phyloP scores from a whole-genome alignment of 208 protist genomes.

The Leishmania tarentolae region DNA sequence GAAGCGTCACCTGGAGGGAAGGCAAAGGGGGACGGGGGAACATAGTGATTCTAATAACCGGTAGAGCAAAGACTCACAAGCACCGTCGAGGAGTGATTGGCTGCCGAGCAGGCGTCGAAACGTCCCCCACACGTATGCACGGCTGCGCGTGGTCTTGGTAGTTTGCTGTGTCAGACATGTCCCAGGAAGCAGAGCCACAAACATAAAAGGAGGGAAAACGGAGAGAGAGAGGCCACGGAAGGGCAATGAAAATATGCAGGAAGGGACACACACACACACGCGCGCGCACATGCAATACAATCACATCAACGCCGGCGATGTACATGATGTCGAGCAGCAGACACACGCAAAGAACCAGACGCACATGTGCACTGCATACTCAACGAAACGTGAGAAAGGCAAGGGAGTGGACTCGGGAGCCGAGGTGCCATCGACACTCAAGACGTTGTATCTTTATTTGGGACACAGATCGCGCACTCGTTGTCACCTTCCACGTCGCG shows the following conservation, averaged over 20 bases:
- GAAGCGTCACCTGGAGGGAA: constrained; percentile 32
- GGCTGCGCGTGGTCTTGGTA: constrained; percentile 4
- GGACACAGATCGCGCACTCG: not conserved
- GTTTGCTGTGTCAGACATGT: not conserved
- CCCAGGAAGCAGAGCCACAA: not conserved
- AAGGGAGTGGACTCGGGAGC: not conserved
- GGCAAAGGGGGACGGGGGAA: constrained; percentile 24
- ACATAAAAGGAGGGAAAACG: not conserved
- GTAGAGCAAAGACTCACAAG: not conserved
- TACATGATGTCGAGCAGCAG: not conserved
- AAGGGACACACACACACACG: not conserved
- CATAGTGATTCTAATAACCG: not conserved
- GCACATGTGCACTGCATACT: not conserved
- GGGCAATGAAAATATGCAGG: not conserved
- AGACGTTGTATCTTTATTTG: not conserved
- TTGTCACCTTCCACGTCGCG: not conserved
- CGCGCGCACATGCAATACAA: not conserved
- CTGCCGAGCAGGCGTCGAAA: not conserved
- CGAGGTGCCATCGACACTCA: not conserved
- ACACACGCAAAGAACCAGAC: not conserved
- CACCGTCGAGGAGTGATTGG: not conserved
- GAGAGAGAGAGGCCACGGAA: not conserved
- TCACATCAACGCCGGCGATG: not conserved
- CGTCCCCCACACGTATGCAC: not conserved
- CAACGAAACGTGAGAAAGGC: not conserved